Percentiles rank a stretch among this genome's conserved stretches.
Conservation (phyloP, 352 stramenopile genomes). For the Globisporangium carolinianum region DNA sequence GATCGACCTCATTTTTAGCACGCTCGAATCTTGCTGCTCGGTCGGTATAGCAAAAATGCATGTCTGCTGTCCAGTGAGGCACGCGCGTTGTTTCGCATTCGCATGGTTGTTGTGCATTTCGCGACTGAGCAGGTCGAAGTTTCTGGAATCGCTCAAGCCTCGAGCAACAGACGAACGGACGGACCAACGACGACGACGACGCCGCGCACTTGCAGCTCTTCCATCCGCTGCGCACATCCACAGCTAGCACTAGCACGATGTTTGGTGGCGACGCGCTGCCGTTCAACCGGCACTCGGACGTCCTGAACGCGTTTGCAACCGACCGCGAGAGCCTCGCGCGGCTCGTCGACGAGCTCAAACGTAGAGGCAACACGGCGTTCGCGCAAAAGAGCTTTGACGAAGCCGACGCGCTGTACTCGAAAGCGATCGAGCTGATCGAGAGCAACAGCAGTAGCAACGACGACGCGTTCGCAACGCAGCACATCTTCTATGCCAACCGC, state of each 20-base stretch:
- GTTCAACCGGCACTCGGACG: conserved; percentile 77
- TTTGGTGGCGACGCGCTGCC: conserved; percentile 46
- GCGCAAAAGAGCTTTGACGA: conserved; percentile 82
- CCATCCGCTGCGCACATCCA: background rate
- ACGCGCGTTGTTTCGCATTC: background rate
- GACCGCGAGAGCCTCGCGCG: conserved; percentile 41
- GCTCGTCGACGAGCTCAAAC: conserved; percentile 85
- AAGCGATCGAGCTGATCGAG: conserved; percentile 86
- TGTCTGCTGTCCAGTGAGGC: background rate
- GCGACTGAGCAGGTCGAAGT: conserved; percentile 2
- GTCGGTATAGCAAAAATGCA: background rate
- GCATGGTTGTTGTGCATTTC: background rate
- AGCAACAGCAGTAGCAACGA: conserved; percentile 27
- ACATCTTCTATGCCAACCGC: conserved; percentile 87
- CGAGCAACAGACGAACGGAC: background rate
- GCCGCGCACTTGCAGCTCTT: background rate
- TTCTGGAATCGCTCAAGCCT: conserved; percentile 8
- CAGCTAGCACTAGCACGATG: conserved; percentile 37
- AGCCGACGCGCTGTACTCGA: conserved; percentile 95
- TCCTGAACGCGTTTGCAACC: conserved; percentile 53
- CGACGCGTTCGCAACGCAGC: conserved; percentile 29
- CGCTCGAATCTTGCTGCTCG: background rate
- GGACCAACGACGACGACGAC: background rate
- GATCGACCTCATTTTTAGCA: background rate
- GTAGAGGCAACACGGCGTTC: conserved; percentile 84